Evolutionary conservation across 768 basidiomycete genomes (phyloP).

Genomic region (Gymnopilus dilepis): DNA sequence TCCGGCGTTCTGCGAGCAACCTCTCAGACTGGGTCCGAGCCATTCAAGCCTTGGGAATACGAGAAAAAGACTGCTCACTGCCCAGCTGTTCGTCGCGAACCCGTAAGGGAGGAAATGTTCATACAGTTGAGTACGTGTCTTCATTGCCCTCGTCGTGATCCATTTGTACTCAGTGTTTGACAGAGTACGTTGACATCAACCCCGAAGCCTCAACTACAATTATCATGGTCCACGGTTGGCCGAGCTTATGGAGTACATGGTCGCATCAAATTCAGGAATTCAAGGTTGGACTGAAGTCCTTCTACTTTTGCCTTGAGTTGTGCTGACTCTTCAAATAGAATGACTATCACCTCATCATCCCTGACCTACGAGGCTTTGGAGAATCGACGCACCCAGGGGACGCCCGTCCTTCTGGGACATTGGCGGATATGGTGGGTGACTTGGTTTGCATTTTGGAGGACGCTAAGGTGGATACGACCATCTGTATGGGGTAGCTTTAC

Average conservation of each 20-base stretch:
- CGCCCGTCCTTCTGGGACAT: slow-evolving; percentile 58
- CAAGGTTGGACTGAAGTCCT: slow-evolving; percentile 49
- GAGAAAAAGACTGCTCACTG: slow-evolving; percentile 41
- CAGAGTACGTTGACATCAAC: slow-evolving; percentile 69
- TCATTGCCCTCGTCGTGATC: not conserved
- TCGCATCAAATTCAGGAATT: slow-evolving; percentile 72
- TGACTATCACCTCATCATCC: slow-evolving; percentile 67
- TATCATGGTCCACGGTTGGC: slow-evolving; percentile 82
- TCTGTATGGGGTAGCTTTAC: slow-evolving; percentile 64
- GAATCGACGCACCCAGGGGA: slow-evolving; percentile 70
- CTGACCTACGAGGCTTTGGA: slow-evolving; percentile 74
- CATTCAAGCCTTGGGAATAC: slow-evolving; percentile 47
- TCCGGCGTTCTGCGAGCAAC: not conserved
- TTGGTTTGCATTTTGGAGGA: slow-evolving; percentile 65
- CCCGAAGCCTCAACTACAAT: slow-evolving; percentile 54
- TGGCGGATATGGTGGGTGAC: slow-evolving; percentile 67
- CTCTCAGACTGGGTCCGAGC: slow-evolving; percentile 6
- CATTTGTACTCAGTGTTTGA: not conserved
- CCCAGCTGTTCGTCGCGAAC: slow-evolving; percentile 44
- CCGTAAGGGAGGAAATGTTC: slow-evolving; percentile 36
- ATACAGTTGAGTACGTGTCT: slow-evolving; percentile 51
- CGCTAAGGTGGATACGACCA: slow-evolving; percentile 50
- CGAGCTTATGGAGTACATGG: slow-evolving; percentile 80
- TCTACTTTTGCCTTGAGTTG: not conserved
- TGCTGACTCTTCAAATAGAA: slow-evolving; percentile 36